Evolutionary conservation across 495 filamentous ascomycete genomes (phyloP), one percentile per base, ranked within the genome.

Genomic region (Symbiotaphrina buchneri): DNA sequence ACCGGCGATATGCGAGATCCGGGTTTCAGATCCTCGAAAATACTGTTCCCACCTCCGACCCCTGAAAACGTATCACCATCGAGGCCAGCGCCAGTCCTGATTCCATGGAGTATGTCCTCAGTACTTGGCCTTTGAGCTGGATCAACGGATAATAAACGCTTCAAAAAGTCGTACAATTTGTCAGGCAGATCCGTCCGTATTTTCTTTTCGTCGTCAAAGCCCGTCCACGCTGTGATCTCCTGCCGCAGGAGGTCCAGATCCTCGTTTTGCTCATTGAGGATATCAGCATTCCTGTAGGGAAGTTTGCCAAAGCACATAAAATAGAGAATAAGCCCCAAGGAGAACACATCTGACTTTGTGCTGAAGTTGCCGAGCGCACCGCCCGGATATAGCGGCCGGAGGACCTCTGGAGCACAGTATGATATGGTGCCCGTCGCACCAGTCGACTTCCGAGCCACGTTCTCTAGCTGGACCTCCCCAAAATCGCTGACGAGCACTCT

Each of bases 381-480:
- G 33, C 51, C 62, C 0, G 68, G 57, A 24, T 56, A 47, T 27
- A 80, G 68, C 35, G 59, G 70, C 25, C 62, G 68, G 20, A 97
- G 53, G 11, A 97, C 87, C 44, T 97, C 87, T 2, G 87, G 87
- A 0, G 87, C 90, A 50, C 90, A 95, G 49, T 93, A 97, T 0
- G 85, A 94, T 21, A 97, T 84, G 3, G 87, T 97, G 1, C 87
- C 87, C 0, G 87, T 97, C 1, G 84, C 75, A 6, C 87, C 87
- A 2, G 83, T 93, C 10, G 83, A 92, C 28, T 74, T 74, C 11
- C 87, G 71, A 22, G 66, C 68, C 11, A 65, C 63, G 48, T 82
- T 70, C 35, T 81, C 77, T 3, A 67, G 56, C 45, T 97, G 87
- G 0, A 92, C 82, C 44, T 97, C 87, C 10, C 87, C 87, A 49